Evolutionary conservation across 2,329 filamentous ascomycete genomes (phyloP), one percentile per base, ranked within the genome.

Genomic region (Pseudocercospora cruenta): DNA sequence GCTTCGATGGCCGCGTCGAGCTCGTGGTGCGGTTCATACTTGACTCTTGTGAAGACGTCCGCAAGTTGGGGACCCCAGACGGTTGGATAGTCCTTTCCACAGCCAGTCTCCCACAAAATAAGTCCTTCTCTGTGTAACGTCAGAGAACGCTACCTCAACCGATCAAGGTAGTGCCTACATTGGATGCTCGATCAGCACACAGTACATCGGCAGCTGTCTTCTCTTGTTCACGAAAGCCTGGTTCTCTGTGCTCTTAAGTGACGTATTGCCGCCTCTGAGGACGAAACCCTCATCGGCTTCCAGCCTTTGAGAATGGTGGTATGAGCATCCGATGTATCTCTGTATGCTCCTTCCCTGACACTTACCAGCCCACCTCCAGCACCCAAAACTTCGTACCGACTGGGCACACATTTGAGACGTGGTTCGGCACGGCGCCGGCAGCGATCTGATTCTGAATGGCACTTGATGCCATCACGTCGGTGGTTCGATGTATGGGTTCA

Each of bases 241-340:
- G 67, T 79, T 68, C 58, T 73, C 68, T 8, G 74, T 78, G 70
- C 74, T 79, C 28, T 68, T 57, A 9, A 77, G 69, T 60, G 79
- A 79, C 21, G 77, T 74, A 68, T 83, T 82, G 19, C 69, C 78
- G 57, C 79, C 81, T 16, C 78, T 76, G 19, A 82, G 68, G 5
- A 82, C 74, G 75, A 82, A 84, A 45, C 78, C 81, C 66, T 84
- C 82, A 66, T 85, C 82, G 45, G 74, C 78, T 71, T 83, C 79
- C 3, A 84, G 73, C 67, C 77, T 80, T 12, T 82, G 82, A 7
- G 83, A 72, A 24, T 14, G 39, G 9, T 58, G 21, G 31, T 21
- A 24, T 69, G 0, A 80, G 81, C 36, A 62, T 79, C 82, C 58
- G 74, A 67, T 59, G 70, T 70, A 58, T 68, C 69, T 60, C 72